Base-by-base conservation (phyloP, 768 basidiomycete genomes). In the Astraeus odoratus region DNA sequence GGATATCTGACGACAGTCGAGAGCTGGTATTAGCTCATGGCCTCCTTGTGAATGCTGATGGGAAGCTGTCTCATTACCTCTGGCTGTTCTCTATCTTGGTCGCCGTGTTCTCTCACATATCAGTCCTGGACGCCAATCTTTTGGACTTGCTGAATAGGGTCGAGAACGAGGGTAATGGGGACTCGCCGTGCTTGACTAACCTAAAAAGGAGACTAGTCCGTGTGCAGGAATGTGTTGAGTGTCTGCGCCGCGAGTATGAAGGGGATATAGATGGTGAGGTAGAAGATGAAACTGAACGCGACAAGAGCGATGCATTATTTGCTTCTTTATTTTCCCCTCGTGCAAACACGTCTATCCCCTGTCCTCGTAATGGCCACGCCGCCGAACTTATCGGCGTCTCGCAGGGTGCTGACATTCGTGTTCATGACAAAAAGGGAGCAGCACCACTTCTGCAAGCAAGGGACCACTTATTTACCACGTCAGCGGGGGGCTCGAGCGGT, bases 31-130 rank as follows among this genome's bases (percentile, higher is more conserved):
- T 49, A 38, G 34, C 39, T 3, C 51, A 51, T 9, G 52, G 51
- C 47, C 58, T 80, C 35, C 62, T 57, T 43, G 51, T 78, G 42
- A 71, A 80, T 51, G 64, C 65, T 13, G 80, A 81, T 51, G 78
- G 76, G 2, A 71, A 63, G 50, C 54, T 78, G 34, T 76, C 77
- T 1, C 67, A 70, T 49, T 60, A 62, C 26, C 63, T 81, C 4
- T 80, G 79, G 79, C 46, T 73, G 8, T 55, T 70, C 39, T 67
- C 70, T 51, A 54, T 65, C 29, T 54, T 74, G 16, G 44, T 56
- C 42, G 59, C 57, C 24, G 19, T 52, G 42, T 54, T 54, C 42
- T 49, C 50, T 39, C 42, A 42, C 31, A 46, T 40, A 51, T 16
- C 51, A 33, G 47, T 44, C 18, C 50, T 40, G 1, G 36, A 30